Conservation (phyloP, 2,329 filamentous ascomycete genomes). For the Leptographium radiaticola region DNA sequence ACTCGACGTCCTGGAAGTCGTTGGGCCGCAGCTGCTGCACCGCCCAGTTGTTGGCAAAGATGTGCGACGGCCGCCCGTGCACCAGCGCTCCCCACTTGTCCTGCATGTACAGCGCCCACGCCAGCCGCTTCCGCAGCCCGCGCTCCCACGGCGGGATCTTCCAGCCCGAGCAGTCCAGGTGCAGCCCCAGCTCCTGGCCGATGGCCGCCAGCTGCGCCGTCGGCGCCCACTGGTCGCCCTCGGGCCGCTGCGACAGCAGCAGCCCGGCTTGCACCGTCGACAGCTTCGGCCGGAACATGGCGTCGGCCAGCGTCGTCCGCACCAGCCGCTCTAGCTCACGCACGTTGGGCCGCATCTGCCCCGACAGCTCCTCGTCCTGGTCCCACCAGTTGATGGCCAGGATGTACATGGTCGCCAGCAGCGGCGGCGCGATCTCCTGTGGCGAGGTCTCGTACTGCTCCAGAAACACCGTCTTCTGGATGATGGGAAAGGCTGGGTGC, state of each 20-base stretch:
- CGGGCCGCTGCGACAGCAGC: slow-evolving; percentile 35
- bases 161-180: slow-evolving; percentile 50
- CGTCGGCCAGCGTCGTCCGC: slow-evolving; percentile 29
- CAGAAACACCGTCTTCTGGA: slow-evolving; percentile 48
- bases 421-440: slow-evolving; percentile 43
- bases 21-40: slow-evolving; percentile 51
- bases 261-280: slow-evolving; percentile 42
- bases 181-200: slow-evolving; percentile 44
- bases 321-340: slow-evolving; percentile 20
- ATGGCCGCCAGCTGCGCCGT: slow-evolving; percentile 42
- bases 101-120: slow-evolving; percentile 53
- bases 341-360: slow-evolving; percentile 27
- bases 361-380: slow-evolving; percentile 39
- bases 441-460: slow-evolving; percentile 47
- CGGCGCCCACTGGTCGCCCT: slow-evolving; percentile 33
- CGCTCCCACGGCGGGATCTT: slow-evolving; percentile 50
- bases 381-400: slow-evolving; percentile 49
- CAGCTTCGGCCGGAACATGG: slow-evolving; percentile 38
- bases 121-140: slow-evolving; percentile 44
- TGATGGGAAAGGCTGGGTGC: slow-evolving; percentile 43
- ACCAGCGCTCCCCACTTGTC: slow-evolving; percentile 72
- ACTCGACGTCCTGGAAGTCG: slow-evolving; percentile 63
- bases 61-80: slow-evolving; percentile 73
- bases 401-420: slow-evolving; percentile 48
- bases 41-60: slow-evolving; percentile 59